These are phyloP conservation scores for Aspergillus bridgeri DNA, from an alignment of 495 filamentous ascomycete species.

Conservation along the genomic window DNA sequence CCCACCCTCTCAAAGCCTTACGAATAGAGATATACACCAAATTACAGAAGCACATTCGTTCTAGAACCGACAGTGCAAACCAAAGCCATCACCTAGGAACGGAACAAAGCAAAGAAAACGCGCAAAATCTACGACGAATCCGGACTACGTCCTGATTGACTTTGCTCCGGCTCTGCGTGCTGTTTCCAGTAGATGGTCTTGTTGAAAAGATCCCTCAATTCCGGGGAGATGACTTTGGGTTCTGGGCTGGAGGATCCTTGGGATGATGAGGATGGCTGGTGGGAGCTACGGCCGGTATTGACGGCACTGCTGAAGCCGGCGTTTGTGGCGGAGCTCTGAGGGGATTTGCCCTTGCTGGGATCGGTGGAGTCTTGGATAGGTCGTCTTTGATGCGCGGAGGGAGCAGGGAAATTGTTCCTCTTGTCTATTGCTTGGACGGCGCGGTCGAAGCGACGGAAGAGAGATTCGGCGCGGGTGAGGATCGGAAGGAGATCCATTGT, in stretches of 20 bases:
- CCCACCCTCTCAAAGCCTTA: too few relatives aligned
- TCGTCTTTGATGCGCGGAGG: slow-evolving; percentile 54
- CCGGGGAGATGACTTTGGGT: slow-evolving; percentile 67
- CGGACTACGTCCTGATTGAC: slow-evolving; percentile 23
- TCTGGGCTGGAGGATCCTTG: slow-evolving; percentile 1
- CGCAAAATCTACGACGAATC: neutral
- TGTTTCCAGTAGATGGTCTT: slow-evolving; percentile 55
- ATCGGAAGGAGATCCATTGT: slow-evolving; percentile 87
- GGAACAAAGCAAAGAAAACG: neutral
- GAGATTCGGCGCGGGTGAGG: slow-evolving; percentile 78
- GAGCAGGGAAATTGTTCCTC: slow-evolving; percentile 75
- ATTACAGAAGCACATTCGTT: neutral
- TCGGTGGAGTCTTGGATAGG: slow-evolving; percentile 18
- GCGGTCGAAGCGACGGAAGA: slow-evolving; percentile 84
- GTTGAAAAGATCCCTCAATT: slow-evolving; percentile 72
- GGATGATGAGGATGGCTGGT: slow-evolving; percentile 8
- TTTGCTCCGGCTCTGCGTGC: slow-evolving; percentile 7
- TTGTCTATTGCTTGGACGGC: slow-evolving; percentile 83
- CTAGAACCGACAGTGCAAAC: neutral
- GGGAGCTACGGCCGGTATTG: slow-evolving; percentile 16
- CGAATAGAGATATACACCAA: too few relatives aligned
- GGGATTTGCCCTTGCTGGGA: slow-evolving; percentile 33
- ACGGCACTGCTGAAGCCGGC: slow-evolving; percentile 29
- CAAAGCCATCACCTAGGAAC: too few relatives aligned
- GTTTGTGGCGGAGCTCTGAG: slow-evolving; percentile 20